Evolutionary conservation across 1,284 basidiomycete genomes (phyloP), one percentile per base, ranked within the genome.

Genomic region (Cystobasidium sp.): DNA sequence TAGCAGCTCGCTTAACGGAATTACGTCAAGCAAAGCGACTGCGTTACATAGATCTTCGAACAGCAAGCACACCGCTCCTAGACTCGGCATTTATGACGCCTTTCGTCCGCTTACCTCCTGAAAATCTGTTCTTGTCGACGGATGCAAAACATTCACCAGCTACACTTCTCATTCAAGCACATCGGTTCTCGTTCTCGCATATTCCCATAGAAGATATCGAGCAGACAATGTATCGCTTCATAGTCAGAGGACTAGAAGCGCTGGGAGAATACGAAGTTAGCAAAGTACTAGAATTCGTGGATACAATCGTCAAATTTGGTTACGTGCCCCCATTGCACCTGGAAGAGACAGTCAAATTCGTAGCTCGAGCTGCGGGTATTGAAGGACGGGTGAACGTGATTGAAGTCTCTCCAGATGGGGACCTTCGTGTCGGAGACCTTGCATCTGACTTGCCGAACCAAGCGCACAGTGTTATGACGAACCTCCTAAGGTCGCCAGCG

Each of bases 401-500:
- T 56, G 43, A 62, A 55, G 10, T 59, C 37, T 9, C 72, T n/a
- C 52, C 68, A 10, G 66, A 65, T 41, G 56, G 74, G 37, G 51
- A 65, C 24, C 55, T 37, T 14, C 73, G 74, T 12, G 55, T 51
- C 44, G 18, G 43, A 5, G 47, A 61, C 2, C 59, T 70, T 5
- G 39, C 52, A 6, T n/a, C 31, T n/a, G 65, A 62, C 18, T 76
- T 80, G 9, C 75, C 77, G 0, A 51, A 71, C 1, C 70, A 75
- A 39, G 80, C 80, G 0, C 74, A 76, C 69, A 65, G 75, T 31
- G 77, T 80, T 59, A 80, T 80, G 78, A 75, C 76, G 24, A 79
- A 80, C 70, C 65, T 80, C 24, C 75, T 80, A 46, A 77, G 79
- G 39, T 80, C 80, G 20, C 78, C 80, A 1, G 77, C 77, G 39